A percentile compares a stretch with the other conserved stretches of the same genome.
Conservation (phyloP, 176 grass and related monocot species). For the Raddia guianensis region DNA sequence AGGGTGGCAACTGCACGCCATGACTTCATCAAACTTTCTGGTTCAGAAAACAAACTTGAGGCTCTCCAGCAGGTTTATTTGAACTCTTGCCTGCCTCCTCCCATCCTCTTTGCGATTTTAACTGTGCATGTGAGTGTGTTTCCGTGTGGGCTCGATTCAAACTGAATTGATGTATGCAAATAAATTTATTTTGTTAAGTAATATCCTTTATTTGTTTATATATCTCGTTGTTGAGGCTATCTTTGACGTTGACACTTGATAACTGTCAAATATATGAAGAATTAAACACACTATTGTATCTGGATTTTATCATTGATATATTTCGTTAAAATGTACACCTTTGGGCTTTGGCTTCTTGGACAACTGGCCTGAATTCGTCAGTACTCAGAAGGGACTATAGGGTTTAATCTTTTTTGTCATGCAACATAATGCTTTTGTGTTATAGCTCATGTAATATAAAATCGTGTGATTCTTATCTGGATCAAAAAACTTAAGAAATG, state of each 20-base stretch:
- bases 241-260: not conserved
- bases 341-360: not conserved
- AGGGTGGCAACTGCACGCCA: constrained; percentile 93
- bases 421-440: not conserved
- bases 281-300: not conserved
- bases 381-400: not conserved
- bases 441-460: not conserved
- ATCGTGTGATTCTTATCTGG: not conserved
- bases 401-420: not conserved
- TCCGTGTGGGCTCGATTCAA: constrained; percentile 23
- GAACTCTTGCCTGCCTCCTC: constrained; percentile 28
- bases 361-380: not conserved
- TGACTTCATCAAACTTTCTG: constrained; percentile 95
- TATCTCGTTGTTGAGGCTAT: not conserved
- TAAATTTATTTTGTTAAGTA: not conserved
- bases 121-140: not conserved
- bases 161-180: constrained; percentile 2
- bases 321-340: not conserved
- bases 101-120: not conserved
- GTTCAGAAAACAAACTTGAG: constrained; percentile 92
- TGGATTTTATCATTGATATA: not conserved
- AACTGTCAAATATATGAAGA: not conserved
- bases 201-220: constrained; percentile 1
- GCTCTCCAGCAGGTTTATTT: constrained; percentile 82
- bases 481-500: not conserved